Base-by-base conservation (phyloP, 805 yeast genomes). In the Hanseniaspora lachancei region DNA sequence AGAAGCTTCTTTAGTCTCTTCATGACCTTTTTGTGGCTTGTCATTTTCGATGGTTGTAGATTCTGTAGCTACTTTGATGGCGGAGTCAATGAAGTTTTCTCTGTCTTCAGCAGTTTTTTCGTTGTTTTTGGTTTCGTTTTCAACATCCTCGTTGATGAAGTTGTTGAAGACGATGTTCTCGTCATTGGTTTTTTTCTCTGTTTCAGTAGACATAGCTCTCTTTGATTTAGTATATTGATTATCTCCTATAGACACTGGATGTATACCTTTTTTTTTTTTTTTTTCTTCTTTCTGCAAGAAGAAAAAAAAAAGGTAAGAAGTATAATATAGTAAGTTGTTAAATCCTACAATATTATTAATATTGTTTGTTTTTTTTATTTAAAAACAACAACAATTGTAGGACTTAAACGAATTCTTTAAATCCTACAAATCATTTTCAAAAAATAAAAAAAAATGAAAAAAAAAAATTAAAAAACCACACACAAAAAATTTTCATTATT, bases 101-200 rank as follows among this genome's bases (percentile, higher is more conserved):
- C 39, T 46, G 8, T 46, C 49, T 32, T 29, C 39, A 13, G 20
- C 13, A 10, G 18, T 23, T 23, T 46, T 46, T 5, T 16, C n/a
- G 15, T 15, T 23, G 15, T 12, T 29, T 27, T 42, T 41, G 9
- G 34, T 21, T 34, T 50, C 54, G n/a, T 46, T 53, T 29, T 53
- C 56, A 29, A 46, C 56, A 29, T 53, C 56, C 18, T 53, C 56
- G 16, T 53, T 53, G 46, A 53, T 53, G 47, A 42, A 53, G 49
- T 53, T 48, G n/a, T 44, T 53, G 39, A 53, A 53, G 8, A 53
- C 56, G 18, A 44, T 53, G 41, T 53, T 53, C 46, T 53, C 56
- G 27, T 53, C 56, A 3, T 38, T 21, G 21, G 18, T 42, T 32
- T 53, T 48, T 46, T 39, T 36, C 1, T 53, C 56, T 24, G 39